Base-by-base conservation (phyloP, 2,329 filamentous ascomycete genomes). In the Spiromastix sp. region DNA sequence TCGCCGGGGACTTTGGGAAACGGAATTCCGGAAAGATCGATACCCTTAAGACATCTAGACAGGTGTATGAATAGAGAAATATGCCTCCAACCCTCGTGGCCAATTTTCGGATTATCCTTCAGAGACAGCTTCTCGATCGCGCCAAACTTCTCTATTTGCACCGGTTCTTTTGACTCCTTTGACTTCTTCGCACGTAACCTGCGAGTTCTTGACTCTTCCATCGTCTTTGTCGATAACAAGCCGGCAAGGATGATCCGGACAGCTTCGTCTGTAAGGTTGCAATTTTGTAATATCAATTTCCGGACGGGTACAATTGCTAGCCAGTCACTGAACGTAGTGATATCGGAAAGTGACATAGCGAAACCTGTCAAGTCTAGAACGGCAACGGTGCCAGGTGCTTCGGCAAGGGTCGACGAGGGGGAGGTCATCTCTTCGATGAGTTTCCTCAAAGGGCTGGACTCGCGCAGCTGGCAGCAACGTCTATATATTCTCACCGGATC, bases 401-500 rank as follows among this genome's bases (percentile, higher is more conserved):
- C 68, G 2, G 72, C 59, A 7, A 78, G 69, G 19, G 70, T 74
- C 32, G 81, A 81, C n/a, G 73, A 70, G 1, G 79, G 71, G 24
- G 79, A 75, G 24, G 74, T 76, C 4, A 98, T 79, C 56, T 95
- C 86, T 50, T 93, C 85, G 0, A 85, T 89, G 30, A 98, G 81
- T 50, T 84, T 85, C 57, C 93, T 93, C 13, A 96, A 66, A 34
- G 95, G 87, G 0, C 86, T 85, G 0, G 86, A 93, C 60, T 96
- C 91, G 39, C 91, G 76, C 19, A 98, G 66, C 54, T 96, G 89
- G 54, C 91, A 96, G 56, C 91, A 96, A 52, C 91, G 73, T 45
- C 89, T 75, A 58, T 98, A 98, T 50, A 98, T 93, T 39, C 89
- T 74, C 10, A 87, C 76, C 2, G 91, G 89, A 52, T 95, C 91